Evolutionary conservation across 345 rosid genomes (phyloP).

Genomic region (Clarkia xantiana): DNA sequence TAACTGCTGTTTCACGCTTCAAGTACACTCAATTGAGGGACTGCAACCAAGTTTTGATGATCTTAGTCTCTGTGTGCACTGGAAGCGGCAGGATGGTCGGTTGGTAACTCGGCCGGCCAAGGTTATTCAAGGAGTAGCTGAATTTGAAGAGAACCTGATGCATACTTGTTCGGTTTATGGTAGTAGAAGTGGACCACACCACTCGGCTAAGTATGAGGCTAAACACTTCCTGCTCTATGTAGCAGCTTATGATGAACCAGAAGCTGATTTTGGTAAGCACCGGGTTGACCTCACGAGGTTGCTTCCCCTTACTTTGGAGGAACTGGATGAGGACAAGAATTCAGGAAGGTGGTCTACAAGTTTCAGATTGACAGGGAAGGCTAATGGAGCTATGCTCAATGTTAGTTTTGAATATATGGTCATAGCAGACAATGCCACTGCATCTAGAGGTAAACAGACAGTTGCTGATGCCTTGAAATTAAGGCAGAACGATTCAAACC

Average conservation of each 20-base stretch:
- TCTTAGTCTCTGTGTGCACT: conserved; percentile 52
- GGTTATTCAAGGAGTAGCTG: conserved; percentile 50
- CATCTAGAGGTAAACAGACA: conserved; percentile 14
- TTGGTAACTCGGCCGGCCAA: conserved; percentile 42
- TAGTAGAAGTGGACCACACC: conserved; percentile 72
- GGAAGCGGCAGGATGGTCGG: conserved; percentile 83
- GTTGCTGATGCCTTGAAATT: conserved; percentile 15
- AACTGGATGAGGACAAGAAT: conserved; percentile 83
- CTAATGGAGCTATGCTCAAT: conserved; percentile 55
- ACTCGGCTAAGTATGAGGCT: conserved; percentile 88
- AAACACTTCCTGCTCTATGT: conserved; percentile 79
- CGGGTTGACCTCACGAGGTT: conserved; percentile 82
- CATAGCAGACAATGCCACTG: conserved; percentile 29
- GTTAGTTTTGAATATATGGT: conserved; percentile 80
- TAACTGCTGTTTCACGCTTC: conserved; percentile 63
- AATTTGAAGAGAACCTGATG: conserved; percentile 58
- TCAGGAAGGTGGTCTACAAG: conserved; percentile 88
- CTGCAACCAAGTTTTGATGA: conserved; percentile 43
- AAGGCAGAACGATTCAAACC: conserved; percentile 17
- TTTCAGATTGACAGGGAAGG: conserved; percentile 67
- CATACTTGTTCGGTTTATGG: conserved; percentile 68
- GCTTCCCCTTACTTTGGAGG: conserved; percentile 89
- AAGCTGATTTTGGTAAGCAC: conserved; percentile 86
- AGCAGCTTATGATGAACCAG: conserved; percentile 42
- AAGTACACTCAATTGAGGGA: conserved; percentile 60